A percentile compares a stretch with the other conserved stretches of the same genome.
Conservation (phyloP, 768 basidiomycete genomes). For the Agaricus subrufescens region DNA sequence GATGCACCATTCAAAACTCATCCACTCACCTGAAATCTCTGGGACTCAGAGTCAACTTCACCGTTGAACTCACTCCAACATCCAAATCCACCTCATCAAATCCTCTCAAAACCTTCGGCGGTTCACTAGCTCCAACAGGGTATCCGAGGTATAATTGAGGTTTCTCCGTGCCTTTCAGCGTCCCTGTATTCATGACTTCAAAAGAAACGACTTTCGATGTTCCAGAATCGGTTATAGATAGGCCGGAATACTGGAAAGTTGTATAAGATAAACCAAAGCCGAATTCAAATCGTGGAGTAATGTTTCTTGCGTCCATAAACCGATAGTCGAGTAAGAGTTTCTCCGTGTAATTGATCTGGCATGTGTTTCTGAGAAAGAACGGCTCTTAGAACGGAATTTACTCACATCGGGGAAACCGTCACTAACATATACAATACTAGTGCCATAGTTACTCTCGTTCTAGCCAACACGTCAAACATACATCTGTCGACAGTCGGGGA, state of each 20-base stretch:
- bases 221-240: slow-evolving; percentile 33
- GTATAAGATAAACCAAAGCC: slow-evolving; percentile 77
- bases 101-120: slow-evolving; percentile 44
- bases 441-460: slow-evolving; percentile 37
- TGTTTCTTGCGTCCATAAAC: slow-evolving; percentile 50
- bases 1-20: background rate
- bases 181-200: slow-evolving; percentile 43
- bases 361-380: background rate
- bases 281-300: slow-evolving; percentile 57
- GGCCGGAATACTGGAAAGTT: slow-evolving; percentile 55
- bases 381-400: background rate
- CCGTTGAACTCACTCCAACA: slow-evolving; percentile 29
- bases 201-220: slow-evolving; percentile 35
- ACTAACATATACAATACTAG: slow-evolving; percentile 37
- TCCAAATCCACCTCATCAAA: slow-evolving; percentile 43
- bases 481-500: background rate
- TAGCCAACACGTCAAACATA: slow-evolving; percentile 12
- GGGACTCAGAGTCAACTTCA: slow-evolving; percentile 31
- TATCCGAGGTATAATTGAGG: slow-evolving; percentile 52
- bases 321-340: slow-evolving; percentile 64
- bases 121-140: slow-evolving; percentile 41
- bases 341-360: slow-evolving; percentile 64
- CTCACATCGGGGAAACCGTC: slow-evolving; percentile 33
- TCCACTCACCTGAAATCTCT: slow-evolving; percentile 41
- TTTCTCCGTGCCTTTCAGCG: slow-evolving; percentile 45